Conservation (phyloP, 257 asterid species). For the Ajuga chamaepitys region DNA sequence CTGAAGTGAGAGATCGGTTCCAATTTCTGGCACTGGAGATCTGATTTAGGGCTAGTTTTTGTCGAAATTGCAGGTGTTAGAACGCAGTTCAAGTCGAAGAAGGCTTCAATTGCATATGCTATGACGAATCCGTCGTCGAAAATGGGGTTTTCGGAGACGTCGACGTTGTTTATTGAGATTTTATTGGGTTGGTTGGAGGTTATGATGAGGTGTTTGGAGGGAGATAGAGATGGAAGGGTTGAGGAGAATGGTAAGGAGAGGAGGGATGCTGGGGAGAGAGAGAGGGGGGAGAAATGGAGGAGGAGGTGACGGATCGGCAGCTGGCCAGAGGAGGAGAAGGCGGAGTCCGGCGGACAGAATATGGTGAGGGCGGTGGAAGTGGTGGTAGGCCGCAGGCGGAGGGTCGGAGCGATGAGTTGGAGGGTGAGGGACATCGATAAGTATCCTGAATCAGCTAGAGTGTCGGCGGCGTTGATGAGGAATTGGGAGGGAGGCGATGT, state of each 20-base stretch:
- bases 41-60: background rate
- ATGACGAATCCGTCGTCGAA: slow-evolving; percentile 63
- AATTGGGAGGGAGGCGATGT: slow-evolving; percentile 28
- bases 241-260: slow-evolving; percentile 53
- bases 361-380: slow-evolving; percentile 45
- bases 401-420: slow-evolving; percentile 31
- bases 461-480: slow-evolving; percentile 57
- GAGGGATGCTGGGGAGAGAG: slow-evolving; percentile 51
- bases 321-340: slow-evolving; percentile 51
- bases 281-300: slow-evolving; percentile 68
- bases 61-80: background rate
- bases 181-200: slow-evolving; percentile 26
- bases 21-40: slow-evolving; percentile 28
- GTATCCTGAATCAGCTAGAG: slow-evolving; percentile 62
- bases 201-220: slow-evolving; percentile 34
- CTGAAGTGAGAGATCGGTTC: slow-evolving; percentile 27
- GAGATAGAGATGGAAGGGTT: slow-evolving; percentile 54
- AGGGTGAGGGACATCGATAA: slow-evolving; percentile 68
- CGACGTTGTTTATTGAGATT: slow-evolving; percentile 47
- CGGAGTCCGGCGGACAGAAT: slow-evolving; percentile 70
- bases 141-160: slow-evolving; percentile 33
- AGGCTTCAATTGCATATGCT: slow-evolving; percentile 43
- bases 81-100: slow-evolving; percentile 40
- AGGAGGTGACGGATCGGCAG: slow-evolving; percentile 62
- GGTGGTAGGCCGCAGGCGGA: slow-evolving; percentile 32